A percentile compares a stretch with the other conserved stretches of the same genome.
Conservation (phyloP, 78 protist genomes). For the Emiliania huxleyi region DNA sequence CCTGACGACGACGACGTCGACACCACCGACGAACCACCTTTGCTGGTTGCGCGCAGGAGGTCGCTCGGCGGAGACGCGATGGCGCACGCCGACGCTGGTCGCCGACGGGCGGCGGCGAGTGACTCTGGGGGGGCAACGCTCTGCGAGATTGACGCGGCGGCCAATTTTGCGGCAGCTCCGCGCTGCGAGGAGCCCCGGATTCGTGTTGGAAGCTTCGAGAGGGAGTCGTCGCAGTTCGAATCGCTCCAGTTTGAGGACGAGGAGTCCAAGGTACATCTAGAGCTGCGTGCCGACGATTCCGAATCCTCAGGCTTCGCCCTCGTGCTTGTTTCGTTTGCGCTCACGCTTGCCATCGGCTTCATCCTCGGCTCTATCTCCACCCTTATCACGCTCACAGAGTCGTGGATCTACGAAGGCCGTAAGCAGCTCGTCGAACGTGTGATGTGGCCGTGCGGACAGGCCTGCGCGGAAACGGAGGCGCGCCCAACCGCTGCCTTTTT, state of each 20-base stretch:
- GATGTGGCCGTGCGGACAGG: neutral
- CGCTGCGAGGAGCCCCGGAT: no score
- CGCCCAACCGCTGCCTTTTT: neutral
- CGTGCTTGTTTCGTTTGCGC: neutral
- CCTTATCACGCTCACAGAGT: neutral
- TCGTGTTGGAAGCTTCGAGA: neutral
- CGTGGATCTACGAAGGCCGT: neutral
- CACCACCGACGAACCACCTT: neutral
- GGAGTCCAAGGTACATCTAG: neutral
- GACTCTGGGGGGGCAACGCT: no score
- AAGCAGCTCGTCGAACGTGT: neutral
- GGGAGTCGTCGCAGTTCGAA: neutral
- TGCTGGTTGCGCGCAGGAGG: neutral
- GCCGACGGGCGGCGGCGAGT: neutral
- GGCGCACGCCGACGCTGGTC: neutral
- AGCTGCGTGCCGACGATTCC: neutral
- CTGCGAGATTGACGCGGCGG: no score
- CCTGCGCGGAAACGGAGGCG: neutral
- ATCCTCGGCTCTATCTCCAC: neutral
- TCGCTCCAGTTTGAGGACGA: neutral
- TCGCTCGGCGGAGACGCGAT: neutral
- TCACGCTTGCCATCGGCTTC: neutral
- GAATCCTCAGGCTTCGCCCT: neutral
- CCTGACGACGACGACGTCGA: neutral
- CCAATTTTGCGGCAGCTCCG: no score